Evolutionary conservation across 129 eudicot species (phyloP), one percentile per base, ranked within the genome.

Genomic region (Smallanthus sonchifolius): DNA sequence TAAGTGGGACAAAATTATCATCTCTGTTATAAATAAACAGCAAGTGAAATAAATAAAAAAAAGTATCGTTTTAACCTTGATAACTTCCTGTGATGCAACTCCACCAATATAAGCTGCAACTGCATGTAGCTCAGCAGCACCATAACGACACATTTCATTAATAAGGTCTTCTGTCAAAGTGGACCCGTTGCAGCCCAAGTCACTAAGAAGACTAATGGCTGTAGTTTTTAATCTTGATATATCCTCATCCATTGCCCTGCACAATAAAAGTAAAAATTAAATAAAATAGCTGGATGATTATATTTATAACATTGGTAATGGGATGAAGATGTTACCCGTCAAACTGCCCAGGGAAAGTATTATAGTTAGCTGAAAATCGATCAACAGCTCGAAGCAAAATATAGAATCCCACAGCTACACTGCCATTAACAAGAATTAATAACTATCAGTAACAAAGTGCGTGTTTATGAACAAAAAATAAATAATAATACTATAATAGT

Each of bases 101-200:
- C 99, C 99, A 10, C 97, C 99, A 68, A 88, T 57, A 40, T 85
- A 85, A 39, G 99, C 96, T 69, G 99, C 96, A 79, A 95, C 96
- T 1, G 92, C 92, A 62, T 91, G 99, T 40, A 95, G 94, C 88
- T 95, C 99, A 47, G 99, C 85, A 70, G 94, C 97, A 28, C 99
- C 99, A 75, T 88, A 95, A 39, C 99, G 89, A 69, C 97, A 91
- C 89, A 95, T 95, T 85, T 95, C 99, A 42, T 85, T 86, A 17
- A 95, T 87, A 28, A 95, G 99, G 73, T 95, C 99, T 83, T 95
- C 99, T 0, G 87, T 82, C 83, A 95, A 85, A 62, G 89, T 80
- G 40, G 94, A 82, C 17, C 97, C 97, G 36, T 91, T 91, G 88
- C 94, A 88, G 38, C 99, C 99, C 81, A 91, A 72, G 66, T 95